These are phyloP conservation scores for Lactarius quietus DNA, from an alignment of 768 basidiomycete species.

Conservation along the genomic window DNA sequence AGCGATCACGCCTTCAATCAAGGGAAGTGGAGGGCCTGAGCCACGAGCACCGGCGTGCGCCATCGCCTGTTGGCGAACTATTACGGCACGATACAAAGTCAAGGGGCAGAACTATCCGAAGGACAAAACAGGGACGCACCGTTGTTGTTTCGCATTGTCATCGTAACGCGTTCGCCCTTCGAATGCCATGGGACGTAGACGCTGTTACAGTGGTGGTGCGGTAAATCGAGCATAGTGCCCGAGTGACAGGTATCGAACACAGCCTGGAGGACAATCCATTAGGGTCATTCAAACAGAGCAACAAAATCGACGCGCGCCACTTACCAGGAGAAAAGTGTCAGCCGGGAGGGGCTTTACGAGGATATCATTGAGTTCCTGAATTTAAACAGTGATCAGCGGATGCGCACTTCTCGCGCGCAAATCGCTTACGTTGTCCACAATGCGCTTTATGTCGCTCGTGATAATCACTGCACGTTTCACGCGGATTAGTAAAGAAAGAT, in stretches of 20 bases:
- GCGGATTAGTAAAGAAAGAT: not conserved
- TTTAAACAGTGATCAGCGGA: conserved; percentile 12
- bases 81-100: not conserved
- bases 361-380: conserved; percentile 23
- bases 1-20: not conserved
- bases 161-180: conserved; percentile 14
- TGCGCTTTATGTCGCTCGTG: conserved; percentile 20
- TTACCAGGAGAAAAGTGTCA: conserved; percentile 17
- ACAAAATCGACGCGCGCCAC: not conserved
- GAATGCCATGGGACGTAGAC: conserved; percentile 26
- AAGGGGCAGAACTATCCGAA: not conserved
- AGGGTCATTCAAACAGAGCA: not conserved
- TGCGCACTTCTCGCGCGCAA: too few relatives aligned
- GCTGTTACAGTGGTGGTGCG: conserved; percentile 26
- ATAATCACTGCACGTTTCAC: conserved; percentile 7
- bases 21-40: not conserved
- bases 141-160: conserved; percentile 12
- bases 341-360: conserved; percentile 18
- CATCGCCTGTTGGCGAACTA: not conserved
- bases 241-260: conserved; percentile 29
- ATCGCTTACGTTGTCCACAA: conserved; percentile 28
- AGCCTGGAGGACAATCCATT: conserved; percentile 3
- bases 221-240: conserved; percentile 28
- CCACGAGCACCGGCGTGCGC: not conserved
- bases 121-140: not conserved